Evolutionary conservation across 129 eudicot species (phyloP), one percentile per base, ranked within the genome.

Genomic region (Escallonia rubra): DNA sequence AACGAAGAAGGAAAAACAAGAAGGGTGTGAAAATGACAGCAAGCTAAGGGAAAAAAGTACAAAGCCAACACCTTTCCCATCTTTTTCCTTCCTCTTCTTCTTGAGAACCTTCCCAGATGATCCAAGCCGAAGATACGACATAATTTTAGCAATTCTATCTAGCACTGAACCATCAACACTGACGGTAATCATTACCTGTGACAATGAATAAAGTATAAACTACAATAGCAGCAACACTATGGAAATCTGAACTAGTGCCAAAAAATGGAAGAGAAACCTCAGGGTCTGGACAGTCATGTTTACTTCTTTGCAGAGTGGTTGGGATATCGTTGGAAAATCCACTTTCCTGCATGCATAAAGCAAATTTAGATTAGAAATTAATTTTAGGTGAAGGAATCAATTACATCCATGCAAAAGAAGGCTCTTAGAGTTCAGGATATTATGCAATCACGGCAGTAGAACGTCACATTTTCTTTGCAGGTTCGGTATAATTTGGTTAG

Each of bases 71-170:
- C 98, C 96, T 86, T 89, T 92, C 8, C 63, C 86, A 78, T 87
- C 92, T 63, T 81, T 89, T 39, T 93, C 98, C 80, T 93, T 93
- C 79, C 86, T 93, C 83, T 93, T 93, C 83, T 89, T 93, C 80
- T 93, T 93, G 49, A 93, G 84, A 76, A 93, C 96, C 79, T 93
- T 93, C 61, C 98, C 98, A 34, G 96, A 93, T 75, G 98, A 86
- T 69, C 98, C 98, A 66, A 93, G 92, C 70, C 98, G 98, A 59
- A 93, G 96, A 81, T 93, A 93, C 48, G 96, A 84, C 96, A 93
- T 89, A 59, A 89, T 89, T 81, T 93, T 93, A 58, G 92, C 90
- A 76, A 93, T 93, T 44, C 92, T 88, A 65, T 93, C 98, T 59
- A 89, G 85, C 72, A 93, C 98, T 72, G 96, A 86, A 43, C 95